A percentile compares a stretch with the other conserved stretches of the same genome.
phyloP scores from a whole-genome alignment of 1,284 basidiomycete species.

The Boletus semigastroideus region DNA sequence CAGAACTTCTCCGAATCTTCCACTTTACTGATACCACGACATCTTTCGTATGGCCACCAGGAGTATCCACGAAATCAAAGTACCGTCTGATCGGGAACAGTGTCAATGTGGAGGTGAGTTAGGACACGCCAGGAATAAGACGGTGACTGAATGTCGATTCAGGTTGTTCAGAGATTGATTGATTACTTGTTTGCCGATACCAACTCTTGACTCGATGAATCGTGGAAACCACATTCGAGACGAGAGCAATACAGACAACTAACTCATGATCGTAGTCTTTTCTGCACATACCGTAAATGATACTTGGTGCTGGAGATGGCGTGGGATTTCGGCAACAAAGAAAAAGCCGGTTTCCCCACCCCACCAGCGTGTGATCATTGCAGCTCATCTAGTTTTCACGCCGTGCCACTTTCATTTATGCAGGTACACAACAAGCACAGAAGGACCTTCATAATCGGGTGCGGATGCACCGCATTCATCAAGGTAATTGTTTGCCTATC shows the following conservation, averaged over 20 bases:
- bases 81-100: slow-evolving; percentile 79
- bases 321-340: no score
- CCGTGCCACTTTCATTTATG: no score
- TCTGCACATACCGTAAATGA: no score
- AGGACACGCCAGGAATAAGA: neutral
- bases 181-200: slow-evolving; percentile 23
- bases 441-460: slow-evolving; percentile 26
- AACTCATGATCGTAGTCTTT: neutral
- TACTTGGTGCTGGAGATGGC: no score
- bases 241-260: neutral
- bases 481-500: slow-evolving; percentile 11
- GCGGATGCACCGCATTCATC: slow-evolving; percentile 28
- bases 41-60: slow-evolving; percentile 59
- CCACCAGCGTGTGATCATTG: no score
- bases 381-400: no score
- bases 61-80: slow-evolving; percentile 60
- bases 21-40: slow-evolving; percentile 42
- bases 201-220: neutral
- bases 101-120: slow-evolving; percentile 64
- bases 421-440: slow-evolving; percentile 12
- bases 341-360: no score
- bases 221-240: neutral
- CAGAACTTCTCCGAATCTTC: slow-evolving; percentile 68
- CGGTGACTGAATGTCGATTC: neutral
- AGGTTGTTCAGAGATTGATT: slow-evolving; percentile 30